Evolutionary conservation across 2,329 filamentous ascomycete genomes (phyloP).

Genomic region (Neonectria hederae): DNA sequence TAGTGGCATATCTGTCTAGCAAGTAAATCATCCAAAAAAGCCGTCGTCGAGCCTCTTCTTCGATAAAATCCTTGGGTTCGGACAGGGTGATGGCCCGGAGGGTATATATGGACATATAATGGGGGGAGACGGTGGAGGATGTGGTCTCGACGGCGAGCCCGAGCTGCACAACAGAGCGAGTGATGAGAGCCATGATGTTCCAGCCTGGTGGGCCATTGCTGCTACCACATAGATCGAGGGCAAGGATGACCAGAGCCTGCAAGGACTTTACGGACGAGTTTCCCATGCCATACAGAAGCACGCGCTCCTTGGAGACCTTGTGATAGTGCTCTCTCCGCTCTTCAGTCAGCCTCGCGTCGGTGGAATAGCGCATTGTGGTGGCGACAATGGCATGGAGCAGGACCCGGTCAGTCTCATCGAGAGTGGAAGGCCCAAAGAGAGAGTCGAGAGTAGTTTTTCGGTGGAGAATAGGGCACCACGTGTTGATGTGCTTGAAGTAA

Average conservation of each 20-base stretch:
- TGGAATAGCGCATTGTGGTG: constrained; percentile 85
- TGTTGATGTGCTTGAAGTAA: constrained; percentile 83
- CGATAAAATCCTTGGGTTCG: constrained; percentile 84
- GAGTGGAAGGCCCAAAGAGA: constrained; percentile 78
- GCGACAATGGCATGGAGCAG: constrained; percentile 89
- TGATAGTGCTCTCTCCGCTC: constrained; percentile 80
- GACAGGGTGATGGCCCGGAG: constrained; percentile 85
- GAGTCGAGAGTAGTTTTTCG: constrained; percentile 82
- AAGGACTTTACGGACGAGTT: constrained; percentile 89
- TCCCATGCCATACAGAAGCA: constrained; percentile 86
- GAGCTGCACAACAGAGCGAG: constrained; percentile 86
- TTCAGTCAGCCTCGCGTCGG: constrained; percentile 77
- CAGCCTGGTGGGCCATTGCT: constrained; percentile 92
- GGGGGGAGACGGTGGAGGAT: constrained; percentile 79
- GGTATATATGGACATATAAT: constrained; percentile 88
- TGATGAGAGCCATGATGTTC: constrained; percentile 91
- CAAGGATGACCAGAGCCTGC: constrained; percentile 87
- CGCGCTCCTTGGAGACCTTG: constrained; percentile 82
- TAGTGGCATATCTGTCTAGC: constrained; percentile 88
- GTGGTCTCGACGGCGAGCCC: constrained; percentile 85
- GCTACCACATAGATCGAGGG: constrained; percentile 83
- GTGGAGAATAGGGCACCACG: constrained; percentile 91
- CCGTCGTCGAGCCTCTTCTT: constrained; percentile 85
- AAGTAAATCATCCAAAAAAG: constrained; percentile 96
- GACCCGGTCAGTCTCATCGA: constrained; percentile 84